Evolutionary conservation across 129 eudicot genomes (phyloP), one percentile per base, ranked within the genome.

Genomic region (Rutidosis leptorrhynchoides): DNA sequence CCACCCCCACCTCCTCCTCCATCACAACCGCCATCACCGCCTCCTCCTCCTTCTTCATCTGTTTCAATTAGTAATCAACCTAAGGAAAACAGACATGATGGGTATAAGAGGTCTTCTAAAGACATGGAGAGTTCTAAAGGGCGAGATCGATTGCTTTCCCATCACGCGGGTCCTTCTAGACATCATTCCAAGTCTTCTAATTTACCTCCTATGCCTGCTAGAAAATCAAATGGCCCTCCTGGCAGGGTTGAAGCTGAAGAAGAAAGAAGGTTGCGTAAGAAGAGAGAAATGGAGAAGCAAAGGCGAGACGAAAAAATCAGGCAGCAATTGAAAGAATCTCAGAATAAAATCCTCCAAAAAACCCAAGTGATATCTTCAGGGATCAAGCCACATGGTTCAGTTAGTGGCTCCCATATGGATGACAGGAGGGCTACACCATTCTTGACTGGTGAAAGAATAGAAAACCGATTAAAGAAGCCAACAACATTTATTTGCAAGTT

Each of bases 401-500:
- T 85, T 68, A 80, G 76, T 16, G 98, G 96, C 21, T 92, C 98
- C 21, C 95, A 84, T 40, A 85, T 92, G 83, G 98, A 92, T 23
- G 98, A 88, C 65, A 81, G 89, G 62, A 81, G 87, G 83, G 76
- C 89, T 25, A 76, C 85, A 45, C 82, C 96, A 11, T 78, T 88
- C 20, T 56, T 93, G 61, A 84, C 78, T 53, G 83, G 89, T 17
- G 98, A 88, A 55, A 82, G 96, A 71, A 65, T 77, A n/a, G 98
- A 93, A 77, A 93, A 93, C 65, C 84, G 95, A 12, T 71, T 93
- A 78, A 88, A 88, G 92, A 93, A 89, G 76, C 98, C 96, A 1
- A 93, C 98, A 46, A 86, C 96, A n/a, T 93, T 93, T 68, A 68
- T 93, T 54, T 93, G 98, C 96, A 85, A 90, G 89, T 51, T 93